Evolutionary conservation across 2,329 filamentous ascomycete species (phyloP).

Genomic region (Colletotrichum sp.): DNA sequence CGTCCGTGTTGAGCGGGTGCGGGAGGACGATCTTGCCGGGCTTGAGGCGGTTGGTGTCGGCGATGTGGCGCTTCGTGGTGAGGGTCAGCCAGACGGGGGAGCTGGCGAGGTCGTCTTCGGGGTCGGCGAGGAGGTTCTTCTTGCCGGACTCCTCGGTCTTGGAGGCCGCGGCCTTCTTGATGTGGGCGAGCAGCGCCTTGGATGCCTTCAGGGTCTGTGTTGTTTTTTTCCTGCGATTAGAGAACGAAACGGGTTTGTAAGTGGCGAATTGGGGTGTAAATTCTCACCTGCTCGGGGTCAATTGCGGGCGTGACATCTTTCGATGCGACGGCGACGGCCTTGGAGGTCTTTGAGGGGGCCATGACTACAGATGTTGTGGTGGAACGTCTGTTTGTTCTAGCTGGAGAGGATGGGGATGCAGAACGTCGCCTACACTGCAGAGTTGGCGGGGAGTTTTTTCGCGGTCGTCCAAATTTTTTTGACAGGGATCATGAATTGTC

Average conservation of each 20-base stretch:
- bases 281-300: slow-evolving; percentile 46
- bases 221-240: slow-evolving; percentile 1
- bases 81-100: slow-evolving; percentile 67
- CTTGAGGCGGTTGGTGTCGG: slow-evolving; percentile 80
- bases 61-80: slow-evolving; percentile 69
- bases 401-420: not conserved
- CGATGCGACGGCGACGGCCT: slow-evolving; percentile 37
- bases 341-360: slow-evolving; percentile 49
- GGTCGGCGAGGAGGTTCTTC: slow-evolving; percentile 59
- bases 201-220: slow-evolving; percentile 66
- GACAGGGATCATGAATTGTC: slow-evolving; percentile 13
- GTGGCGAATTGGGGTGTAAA: not conserved
- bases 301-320: slow-evolving; percentile 36
- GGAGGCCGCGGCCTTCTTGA: slow-evolving; percentile 60
- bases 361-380: slow-evolving; percentile 30
- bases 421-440: not conserved
- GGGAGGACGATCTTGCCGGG: slow-evolving; percentile 83
- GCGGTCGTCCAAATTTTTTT: slow-evolving; percentile 22
- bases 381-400: not conserved
- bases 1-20: slow-evolving; percentile 73
- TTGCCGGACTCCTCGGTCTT: slow-evolving; percentile 43
- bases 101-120: slow-evolving; percentile 48
- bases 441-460: slow-evolving; percentile 19
- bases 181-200: slow-evolving; percentile 66
- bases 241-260: not conserved